phyloP scores from a whole-genome alignment of 768 basidiomycete species.

The Xerocomus spinulosus region DNA sequence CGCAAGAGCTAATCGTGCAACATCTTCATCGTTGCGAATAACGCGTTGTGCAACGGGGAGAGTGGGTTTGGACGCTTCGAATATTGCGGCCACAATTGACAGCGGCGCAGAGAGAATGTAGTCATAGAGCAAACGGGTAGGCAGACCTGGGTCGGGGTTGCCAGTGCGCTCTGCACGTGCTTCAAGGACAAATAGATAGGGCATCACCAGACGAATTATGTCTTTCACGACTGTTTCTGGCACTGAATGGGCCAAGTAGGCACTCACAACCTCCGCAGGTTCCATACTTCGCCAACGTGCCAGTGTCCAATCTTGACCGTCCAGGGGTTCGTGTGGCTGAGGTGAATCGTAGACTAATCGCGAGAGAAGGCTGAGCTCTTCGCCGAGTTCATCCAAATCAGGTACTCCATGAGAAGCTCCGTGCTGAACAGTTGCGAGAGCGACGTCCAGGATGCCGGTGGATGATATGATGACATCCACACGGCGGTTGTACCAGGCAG shows the following conservation, averaged over 20 bases:
- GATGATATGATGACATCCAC: constrained; percentile 56
- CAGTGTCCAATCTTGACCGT: constrained; percentile 70
- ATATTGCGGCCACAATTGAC: constrained; percentile 65
- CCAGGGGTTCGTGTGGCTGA: constrained; percentile 36
- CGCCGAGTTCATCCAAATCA: constrained; percentile 79
- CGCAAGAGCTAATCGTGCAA: constrained; percentile 82
- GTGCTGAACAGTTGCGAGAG: constrained; percentile 78
- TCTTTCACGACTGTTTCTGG: constrained; percentile 60
- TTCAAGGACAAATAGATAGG: constrained; percentile 91
- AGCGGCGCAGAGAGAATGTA: constrained; percentile 68
- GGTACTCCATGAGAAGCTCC: constrained; percentile 77
- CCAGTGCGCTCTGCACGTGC: constrained; percentile 81
- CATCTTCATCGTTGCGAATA: constrained; percentile 76
- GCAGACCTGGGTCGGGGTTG: constrained; percentile 60
- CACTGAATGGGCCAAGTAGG: constrained; percentile 73
- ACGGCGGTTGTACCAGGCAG: constrained; percentile 70
- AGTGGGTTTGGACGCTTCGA: constrained; percentile 91
- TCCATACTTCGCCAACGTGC: constrained; percentile 66
- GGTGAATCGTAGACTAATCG: constrained; percentile 82
- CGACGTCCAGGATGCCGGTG: constrained; percentile 75
- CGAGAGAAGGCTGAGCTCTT: constrained; percentile 85
- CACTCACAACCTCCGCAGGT: constrained; percentile 58
- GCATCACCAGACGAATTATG: constrained; percentile 75
- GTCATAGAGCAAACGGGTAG: constrained; percentile 61
- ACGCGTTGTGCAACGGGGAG: constrained; percentile 65